A percentile compares a stretch with the other conserved stretches of the same genome.
Evolutionary conservation across 768 basidiomycete genomes (phyloP).

Genomic region (Leccinum rimulosum): DNA sequence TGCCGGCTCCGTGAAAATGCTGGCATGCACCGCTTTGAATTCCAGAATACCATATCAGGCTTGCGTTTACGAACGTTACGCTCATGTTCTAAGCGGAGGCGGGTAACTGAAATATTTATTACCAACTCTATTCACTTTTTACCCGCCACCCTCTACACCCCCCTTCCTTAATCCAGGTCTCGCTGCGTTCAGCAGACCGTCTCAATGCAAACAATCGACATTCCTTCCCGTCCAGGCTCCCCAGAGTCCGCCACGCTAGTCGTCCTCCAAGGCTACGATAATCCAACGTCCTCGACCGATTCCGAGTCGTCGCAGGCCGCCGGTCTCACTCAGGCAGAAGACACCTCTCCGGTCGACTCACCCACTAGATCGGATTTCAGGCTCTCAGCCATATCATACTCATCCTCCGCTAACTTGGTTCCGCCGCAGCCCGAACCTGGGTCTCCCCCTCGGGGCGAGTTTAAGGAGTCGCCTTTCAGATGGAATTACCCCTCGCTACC

Average conservation of each 20-base stretch:
- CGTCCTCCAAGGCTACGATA: constrained; percentile 26
- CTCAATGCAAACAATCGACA: constrained; percentile 11
- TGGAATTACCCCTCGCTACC: constrained; percentile 30
- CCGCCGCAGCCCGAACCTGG: constrained; percentile 12
- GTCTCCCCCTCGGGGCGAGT: constrained; percentile 17
- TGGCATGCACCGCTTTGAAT: constrained; percentile 1
- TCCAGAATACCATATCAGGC: constrained; percentile 21
- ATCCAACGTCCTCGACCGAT: background rate
- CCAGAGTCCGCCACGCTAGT: constrained; percentile 31
- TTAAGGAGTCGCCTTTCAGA: constrained; percentile 29
- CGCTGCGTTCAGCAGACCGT: background rate
- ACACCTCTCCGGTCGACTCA: constrained; percentile 10
- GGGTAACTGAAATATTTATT: background rate
- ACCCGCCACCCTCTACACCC: constrained; percentile 11
- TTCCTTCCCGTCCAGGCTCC: constrained; percentile 16
- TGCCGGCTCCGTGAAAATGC: background rate
- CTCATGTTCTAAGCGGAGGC: constrained; percentile 17
- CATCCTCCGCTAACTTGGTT: constrained; percentile 25
- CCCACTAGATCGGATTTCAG: constrained; percentile 21
- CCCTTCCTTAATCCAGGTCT: constrained; percentile 5
- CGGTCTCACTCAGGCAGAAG: constrained; percentile 2
- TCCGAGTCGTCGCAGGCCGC: background rate
- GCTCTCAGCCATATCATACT: constrained; percentile 24
- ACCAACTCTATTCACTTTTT: constrained; percentile 13
- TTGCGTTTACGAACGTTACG: constrained; percentile 32